Evolutionary conservation across 2,329 filamentous ascomycete genomes (phyloP).

Genomic region (Scytalidium sp.): DNA sequence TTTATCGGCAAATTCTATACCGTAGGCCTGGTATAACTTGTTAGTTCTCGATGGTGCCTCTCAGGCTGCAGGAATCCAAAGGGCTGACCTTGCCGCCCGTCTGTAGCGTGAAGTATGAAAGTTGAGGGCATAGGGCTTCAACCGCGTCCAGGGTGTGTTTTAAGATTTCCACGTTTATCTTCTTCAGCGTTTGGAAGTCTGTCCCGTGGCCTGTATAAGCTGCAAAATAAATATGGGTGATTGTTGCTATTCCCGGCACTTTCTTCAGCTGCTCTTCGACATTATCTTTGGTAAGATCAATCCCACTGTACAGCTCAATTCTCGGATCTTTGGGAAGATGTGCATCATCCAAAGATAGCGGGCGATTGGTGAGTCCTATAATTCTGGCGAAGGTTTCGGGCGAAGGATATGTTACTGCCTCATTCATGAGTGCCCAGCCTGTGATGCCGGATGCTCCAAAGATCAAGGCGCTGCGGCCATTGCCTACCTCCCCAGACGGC

Average conservation of each 20-base stretch:
- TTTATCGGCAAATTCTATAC: constrained; percentile 24
- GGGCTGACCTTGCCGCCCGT: constrained; percentile 35
- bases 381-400: constrained; percentile 24
- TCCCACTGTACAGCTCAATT: constrained; percentile 32
- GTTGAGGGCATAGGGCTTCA: constrained; percentile 32
- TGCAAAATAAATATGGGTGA: constrained; percentile 41
- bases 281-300: constrained; percentile 33
- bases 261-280: constrained; percentile 23
- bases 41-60: no score
- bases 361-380: constrained; percentile 27
- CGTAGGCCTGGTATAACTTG: constrained; percentile 25
- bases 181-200: constrained; percentile 11
- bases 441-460: constrained; percentile 29
- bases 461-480: no score
- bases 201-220: constrained; percentile 13
- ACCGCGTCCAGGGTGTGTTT: constrained; percentile 35
- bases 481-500: no score
- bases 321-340: constrained; percentile 16
- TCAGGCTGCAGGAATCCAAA: background rate
- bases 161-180: constrained; percentile 35
- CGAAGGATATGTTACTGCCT: constrained; percentile 26
- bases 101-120: constrained; percentile 38
- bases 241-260: constrained; percentile 32
- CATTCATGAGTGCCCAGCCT: constrained; percentile 29
- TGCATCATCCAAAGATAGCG: constrained; percentile 13